Base-by-base conservation (phyloP, 768 basidiomycete genomes). In the Mrakia gelida region DNA sequence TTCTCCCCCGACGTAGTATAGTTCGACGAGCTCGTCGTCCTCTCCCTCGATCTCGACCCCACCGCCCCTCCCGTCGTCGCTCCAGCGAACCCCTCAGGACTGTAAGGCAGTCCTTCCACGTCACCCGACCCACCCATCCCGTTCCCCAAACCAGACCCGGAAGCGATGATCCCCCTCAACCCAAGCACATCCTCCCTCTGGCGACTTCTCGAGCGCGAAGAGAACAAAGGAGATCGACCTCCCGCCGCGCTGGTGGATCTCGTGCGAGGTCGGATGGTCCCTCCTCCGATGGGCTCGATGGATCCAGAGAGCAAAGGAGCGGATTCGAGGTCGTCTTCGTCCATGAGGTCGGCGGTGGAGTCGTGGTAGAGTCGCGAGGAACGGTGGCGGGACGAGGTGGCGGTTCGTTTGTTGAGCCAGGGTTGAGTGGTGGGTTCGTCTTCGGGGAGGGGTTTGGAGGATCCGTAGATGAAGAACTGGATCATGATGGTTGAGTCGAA, bases 401-500 rank as follows among this genome's bases (percentile, higher is more conserved):
- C 26, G 59, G 26, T 70, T 41, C 67, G 32, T 41, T 41, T 70
- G 65, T 67, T 67, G 32, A 67, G 63, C 75, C 75, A 75, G 18
- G 75, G 75, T 49, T 68, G 75, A 8, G 18, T 18, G n/a, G 76
- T 26, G 23, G 38, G 38, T 38, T 76, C 70, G 11, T 67, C 62
- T 16, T 52, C 49, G 0, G 62, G 77, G 1, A 52, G 65, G 10
- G 77, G 77, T 49, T 41, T 32, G 13, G 77, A 34, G 21, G 52
- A 56, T 23, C 77, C 77, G 84, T 98, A 98, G 30, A 95, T 85
- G 81, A 91, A 88, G 30, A 91, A 91, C 85, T 99, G 97, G 15
- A 88, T 84, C 75, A 98, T 90, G 82, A 99, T 98, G 8, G 92
- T 92, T 45, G 98, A 85, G 83, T 99, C 97, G 83, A 98, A 98